Percentiles rank a stretch among this genome's conserved stretches.
These are phyloP conservation scores for Eragrostis curvula DNA, from an alignment of 176 grass and related monocot species.

Conservation along the genomic window DNA sequence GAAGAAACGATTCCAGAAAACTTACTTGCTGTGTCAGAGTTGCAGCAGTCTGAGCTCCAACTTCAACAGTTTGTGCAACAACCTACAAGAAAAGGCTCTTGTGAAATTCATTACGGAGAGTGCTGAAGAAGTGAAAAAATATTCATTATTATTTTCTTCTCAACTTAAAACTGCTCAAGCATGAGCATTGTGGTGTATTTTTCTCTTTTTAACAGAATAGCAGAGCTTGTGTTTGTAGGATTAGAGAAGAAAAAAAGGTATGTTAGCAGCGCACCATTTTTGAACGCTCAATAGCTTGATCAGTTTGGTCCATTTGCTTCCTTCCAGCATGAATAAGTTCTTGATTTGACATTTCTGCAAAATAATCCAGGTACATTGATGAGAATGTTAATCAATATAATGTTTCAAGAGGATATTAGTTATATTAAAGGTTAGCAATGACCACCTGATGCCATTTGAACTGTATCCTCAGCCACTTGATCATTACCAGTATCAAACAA, in stretches of 20 bases:
- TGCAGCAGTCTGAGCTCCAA: slow-evolving; percentile 94
- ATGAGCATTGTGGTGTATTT: background rate
- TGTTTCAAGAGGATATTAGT: background rate
- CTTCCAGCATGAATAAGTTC: slow-evolving; percentile 81
- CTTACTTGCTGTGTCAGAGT: slow-evolving; percentile 89
- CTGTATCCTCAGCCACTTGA: slow-evolving; percentile 60
- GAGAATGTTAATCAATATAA: slow-evolving; percentile 17
- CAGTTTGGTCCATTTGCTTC: slow-evolving; percentile 96
- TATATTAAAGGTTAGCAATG: slow-evolving; percentile 4
- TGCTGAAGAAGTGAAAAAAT: background rate
- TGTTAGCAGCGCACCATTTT: slow-evolving; percentile 61
- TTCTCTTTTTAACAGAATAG: background rate
- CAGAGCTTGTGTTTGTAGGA: background rate
- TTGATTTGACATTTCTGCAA: slow-evolving; percentile 94
- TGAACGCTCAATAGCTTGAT: slow-evolving; percentile 91
- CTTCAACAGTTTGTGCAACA: slow-evolving; percentile 95
- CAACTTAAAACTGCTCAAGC: background rate
- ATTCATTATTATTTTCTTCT: slow-evolving; percentile 2
- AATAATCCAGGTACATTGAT: slow-evolving; percentile 21
- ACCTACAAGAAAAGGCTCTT: slow-evolving; percentile 61
- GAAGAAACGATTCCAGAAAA: slow-evolving; percentile 12
- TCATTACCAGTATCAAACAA: slow-evolving; percentile 84
- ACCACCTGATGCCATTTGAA: slow-evolving; percentile 83
- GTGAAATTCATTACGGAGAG: slow-evolving; percentile 24
- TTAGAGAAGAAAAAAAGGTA: background rate